phyloP scores from a whole-genome alignment of 768 basidiomycete species.

The Rhodotorula kratochvilovae region DNA sequence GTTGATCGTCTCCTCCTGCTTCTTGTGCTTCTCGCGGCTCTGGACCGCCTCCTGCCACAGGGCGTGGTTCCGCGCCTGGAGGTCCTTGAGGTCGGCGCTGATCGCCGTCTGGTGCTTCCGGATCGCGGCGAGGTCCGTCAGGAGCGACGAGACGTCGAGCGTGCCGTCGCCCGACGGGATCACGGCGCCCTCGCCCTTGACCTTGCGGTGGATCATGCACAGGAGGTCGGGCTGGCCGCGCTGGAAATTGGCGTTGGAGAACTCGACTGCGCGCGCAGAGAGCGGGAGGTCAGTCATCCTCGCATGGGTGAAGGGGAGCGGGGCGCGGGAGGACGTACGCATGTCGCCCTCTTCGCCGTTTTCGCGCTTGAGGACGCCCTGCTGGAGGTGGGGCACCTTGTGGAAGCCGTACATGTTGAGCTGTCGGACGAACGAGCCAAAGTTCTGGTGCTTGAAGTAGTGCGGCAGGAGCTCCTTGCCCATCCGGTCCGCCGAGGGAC shows the following conservation, averaged over 20 bases:
- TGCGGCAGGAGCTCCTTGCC: conserved; percentile 80
- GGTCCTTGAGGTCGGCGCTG: conserved; percentile 76
- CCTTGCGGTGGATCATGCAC: conserved; percentile 76
- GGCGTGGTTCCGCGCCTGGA: conserved; percentile 78
- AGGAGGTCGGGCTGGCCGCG: conserved; percentile 71
- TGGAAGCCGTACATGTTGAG: conserved; percentile 95
- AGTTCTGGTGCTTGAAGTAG: conserved; percentile 98
- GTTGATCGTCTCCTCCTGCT: conserved; percentile 94
- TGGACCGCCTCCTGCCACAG: conserved; percentile 88
- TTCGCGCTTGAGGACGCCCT: conserved; percentile 82
- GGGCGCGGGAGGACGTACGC: conserved; percentile 49
- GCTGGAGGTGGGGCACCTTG: conserved; percentile 87
- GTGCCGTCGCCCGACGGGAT: conserved; percentile 8
- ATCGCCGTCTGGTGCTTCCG: conserved; percentile 91
- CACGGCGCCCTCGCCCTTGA: conserved; percentile 33
- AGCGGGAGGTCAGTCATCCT: neutral
- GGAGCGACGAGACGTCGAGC: conserved; percentile 63
- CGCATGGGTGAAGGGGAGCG: neutral
- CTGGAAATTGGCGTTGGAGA: conserved; percentile 76
- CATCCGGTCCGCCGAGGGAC: conserved; percentile 90
- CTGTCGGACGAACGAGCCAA: conserved; percentile 84
- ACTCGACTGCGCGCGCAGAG: conserved; percentile 56
- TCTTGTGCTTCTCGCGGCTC: conserved; percentile 73
- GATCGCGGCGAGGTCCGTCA: conserved; percentile 76
- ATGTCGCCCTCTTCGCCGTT: conserved; percentile 62